phyloP scores from a whole-genome alignment of 1,284 basidiomycete species.

The Cutaneotrichosporon curvatum region DNA sequence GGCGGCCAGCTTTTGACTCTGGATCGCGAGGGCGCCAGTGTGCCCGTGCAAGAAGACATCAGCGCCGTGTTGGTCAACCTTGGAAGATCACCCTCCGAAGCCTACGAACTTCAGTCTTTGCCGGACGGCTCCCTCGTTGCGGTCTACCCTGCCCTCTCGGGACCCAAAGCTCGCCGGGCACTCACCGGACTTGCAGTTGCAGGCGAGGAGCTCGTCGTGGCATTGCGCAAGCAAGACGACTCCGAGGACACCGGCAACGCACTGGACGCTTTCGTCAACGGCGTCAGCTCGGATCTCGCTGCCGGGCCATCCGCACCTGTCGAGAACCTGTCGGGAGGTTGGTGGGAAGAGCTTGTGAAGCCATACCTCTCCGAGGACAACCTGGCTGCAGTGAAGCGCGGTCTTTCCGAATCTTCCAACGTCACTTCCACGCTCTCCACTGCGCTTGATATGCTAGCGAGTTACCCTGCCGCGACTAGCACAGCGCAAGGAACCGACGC shows the following conservation, averaged over 20 bases:
- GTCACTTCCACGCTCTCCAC: constrained; percentile 17
- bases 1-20: constrained; percentile 54
- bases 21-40: constrained; percentile 68
- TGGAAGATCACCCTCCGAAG: constrained; percentile 13
- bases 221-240: constrained; percentile 22
- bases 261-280: constrained; percentile 28
- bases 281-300: constrained; percentile 16
- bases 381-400: constrained; percentile 11
- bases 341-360: constrained; percentile 31
- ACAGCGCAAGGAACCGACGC: constrained; percentile 1
- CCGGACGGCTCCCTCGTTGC: constrained; percentile 22
- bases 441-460: constrained; percentile 24
- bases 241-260: constrained; percentile 24
- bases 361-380: constrained; percentile 26
- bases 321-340: constrained; percentile 14
- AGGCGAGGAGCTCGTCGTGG: constrained; percentile 19
- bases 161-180: constrained; percentile 22
- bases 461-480: neutral
- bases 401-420: constrained; percentile 21
- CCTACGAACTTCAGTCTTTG: constrained; percentile 20
- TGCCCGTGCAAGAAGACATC: constrained; percentile 59
- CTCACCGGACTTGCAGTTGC: constrained; percentile 25
- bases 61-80: constrained; percentile 52
- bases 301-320: constrained; percentile 18
- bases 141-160: constrained; percentile 24